Percentiles rank a stretch among this genome's conserved stretches.
Evolutionary conservation across 768 basidiomycete genomes (phyloP).

Genomic region (Leccinellum albellum): DNA sequence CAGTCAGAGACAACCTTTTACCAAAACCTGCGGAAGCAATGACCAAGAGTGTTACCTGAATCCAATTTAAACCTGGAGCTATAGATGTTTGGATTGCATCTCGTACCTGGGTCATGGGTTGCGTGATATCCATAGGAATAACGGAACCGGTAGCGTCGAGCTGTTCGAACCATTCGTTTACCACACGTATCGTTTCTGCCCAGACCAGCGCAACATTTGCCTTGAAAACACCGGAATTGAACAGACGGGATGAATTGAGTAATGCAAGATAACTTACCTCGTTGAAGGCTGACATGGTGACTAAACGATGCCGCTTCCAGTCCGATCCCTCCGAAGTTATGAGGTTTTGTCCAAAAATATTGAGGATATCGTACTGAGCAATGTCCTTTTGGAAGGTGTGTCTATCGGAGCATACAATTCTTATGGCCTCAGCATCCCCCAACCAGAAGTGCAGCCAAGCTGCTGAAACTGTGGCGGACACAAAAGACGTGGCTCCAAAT

Average conservation of each 20-base stretch:
- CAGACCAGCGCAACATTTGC: slow-evolving; percentile 47
- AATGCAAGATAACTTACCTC: slow-evolving; percentile 31
- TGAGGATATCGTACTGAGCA: slow-evolving; percentile 38
- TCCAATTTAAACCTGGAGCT: neutral
- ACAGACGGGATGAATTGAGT: neutral
- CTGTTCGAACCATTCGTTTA: slow-evolving; percentile 41
- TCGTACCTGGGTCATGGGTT: slow-evolving; percentile 14
- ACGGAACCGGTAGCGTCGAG: slow-evolving; percentile 28
- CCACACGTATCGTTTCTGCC: slow-evolving; percentile 39
- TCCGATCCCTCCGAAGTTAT: slow-evolving; percentile 40
- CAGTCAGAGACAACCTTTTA: slow-evolving; percentile 31
- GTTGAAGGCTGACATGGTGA: slow-evolving; percentile 48
- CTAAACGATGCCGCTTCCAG: slow-evolving; percentile 45
- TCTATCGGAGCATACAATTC: slow-evolving; percentile 31
- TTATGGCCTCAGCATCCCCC: slow-evolving; percentile 42
- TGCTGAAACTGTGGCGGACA: slow-evolving; percentile 32
- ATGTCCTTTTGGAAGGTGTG: slow-evolving; percentile 33
- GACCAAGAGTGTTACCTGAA: slow-evolving; percentile 36
- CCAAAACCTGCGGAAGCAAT: slow-evolving; percentile 44
- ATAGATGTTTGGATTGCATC: neutral
- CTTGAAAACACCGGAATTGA: slow-evolving; percentile 19
- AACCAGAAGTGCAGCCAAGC: slow-evolving; percentile 38
- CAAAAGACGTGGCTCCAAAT: slow-evolving; percentile 38
- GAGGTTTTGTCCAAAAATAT: slow-evolving; percentile 45
- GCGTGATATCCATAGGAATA: slow-evolving; percentile 17